Base-by-base conservation (phyloP, 2,329 filamentous ascomycete genomes). In the Helotiales sp. region DNA sequence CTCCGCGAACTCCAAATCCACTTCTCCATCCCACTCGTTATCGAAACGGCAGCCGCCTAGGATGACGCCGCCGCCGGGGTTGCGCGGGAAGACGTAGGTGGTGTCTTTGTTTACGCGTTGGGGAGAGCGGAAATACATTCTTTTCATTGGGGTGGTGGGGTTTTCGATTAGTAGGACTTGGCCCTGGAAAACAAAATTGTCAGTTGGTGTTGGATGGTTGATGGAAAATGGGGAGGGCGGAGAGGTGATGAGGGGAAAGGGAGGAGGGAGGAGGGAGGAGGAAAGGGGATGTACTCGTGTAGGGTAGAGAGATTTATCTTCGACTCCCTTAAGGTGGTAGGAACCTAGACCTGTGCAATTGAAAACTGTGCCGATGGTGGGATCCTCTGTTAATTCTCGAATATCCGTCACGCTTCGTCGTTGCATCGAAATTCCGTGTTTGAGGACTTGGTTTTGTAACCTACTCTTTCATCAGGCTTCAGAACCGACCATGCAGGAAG, bases 381-480 rank as follows among this genome's bases (percentile, higher is more conserved):
- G 54, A 29, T 60, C 67, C 1, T 42, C 40, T 5, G 44, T 42
- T 29, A 60, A 56, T 15, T 65, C 63, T 9, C 30, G n/a, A 15
- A 67, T 61, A 52, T 63, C 56, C 2, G 40, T 48, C 34, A 63
- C 53, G 12, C 34, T 30, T 27, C 42, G 53, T 19, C 65, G 52
- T 17, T 54, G 53, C 2, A 68, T 60, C 44, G 60, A 42, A 25
- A 67, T 55, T 1, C 64, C 59, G 10, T 30, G 47, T 19, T 63
- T 63, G 22, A 63, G 42, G 1, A 48, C 62, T 44, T 67, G 46
- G 17, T 46, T 58, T 58, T 73, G 70, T 1, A 96, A 58, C 81
- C 79, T 59, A 12, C 83, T 22, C 85, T 91, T 13, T 86, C 87
- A 58, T 90, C 86, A 57, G 87, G 82, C 19, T 34, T 31, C 10